Conservation (phyloP, 306 rosid genomes). For the Spatholobus suberectus region DNA sequence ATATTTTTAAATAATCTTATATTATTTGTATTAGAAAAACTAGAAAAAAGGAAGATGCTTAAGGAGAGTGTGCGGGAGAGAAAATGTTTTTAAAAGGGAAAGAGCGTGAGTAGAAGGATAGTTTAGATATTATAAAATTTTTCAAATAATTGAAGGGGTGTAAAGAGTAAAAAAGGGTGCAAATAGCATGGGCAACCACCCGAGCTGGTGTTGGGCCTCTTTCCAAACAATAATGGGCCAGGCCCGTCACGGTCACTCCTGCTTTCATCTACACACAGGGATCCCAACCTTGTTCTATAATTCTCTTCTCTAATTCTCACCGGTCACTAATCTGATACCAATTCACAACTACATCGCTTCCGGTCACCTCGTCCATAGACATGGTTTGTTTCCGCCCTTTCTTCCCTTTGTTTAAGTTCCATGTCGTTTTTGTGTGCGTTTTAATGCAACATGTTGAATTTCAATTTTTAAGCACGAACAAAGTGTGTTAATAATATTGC, state of each 20-base stretch:
- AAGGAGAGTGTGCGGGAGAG: too few relatives aligned
- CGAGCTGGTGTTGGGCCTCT: neutral
- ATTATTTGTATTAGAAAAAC: too few relatives aligned
- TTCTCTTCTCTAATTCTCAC: neutral
- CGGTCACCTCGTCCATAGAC: neutral
- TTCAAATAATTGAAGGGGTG: too few relatives aligned
- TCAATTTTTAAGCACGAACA: neutral
- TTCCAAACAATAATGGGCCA: neutral
- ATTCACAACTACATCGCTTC: neutral
- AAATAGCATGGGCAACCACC: too few relatives aligned
- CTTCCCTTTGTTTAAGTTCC: neutral
- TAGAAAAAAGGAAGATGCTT: too few relatives aligned
- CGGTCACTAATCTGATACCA: neutral
- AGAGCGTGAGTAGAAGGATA: too few relatives aligned
- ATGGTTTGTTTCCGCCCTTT: constrained; percentile 11
- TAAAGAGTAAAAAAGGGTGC: too few relatives aligned
- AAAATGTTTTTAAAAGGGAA: too few relatives aligned
- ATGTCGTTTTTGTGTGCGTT: neutral
- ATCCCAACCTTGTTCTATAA: neutral
- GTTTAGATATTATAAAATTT: too few relatives aligned
- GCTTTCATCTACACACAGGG: neutral
- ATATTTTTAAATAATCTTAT: too few relatives aligned
- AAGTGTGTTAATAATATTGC: too few relatives aligned
- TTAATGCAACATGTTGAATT: neutral
- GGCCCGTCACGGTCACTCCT: neutral